Evolutionary conservation across 352 stramenopile genomes (phyloP).

Genomic region (Pythium biforme): DNA sequence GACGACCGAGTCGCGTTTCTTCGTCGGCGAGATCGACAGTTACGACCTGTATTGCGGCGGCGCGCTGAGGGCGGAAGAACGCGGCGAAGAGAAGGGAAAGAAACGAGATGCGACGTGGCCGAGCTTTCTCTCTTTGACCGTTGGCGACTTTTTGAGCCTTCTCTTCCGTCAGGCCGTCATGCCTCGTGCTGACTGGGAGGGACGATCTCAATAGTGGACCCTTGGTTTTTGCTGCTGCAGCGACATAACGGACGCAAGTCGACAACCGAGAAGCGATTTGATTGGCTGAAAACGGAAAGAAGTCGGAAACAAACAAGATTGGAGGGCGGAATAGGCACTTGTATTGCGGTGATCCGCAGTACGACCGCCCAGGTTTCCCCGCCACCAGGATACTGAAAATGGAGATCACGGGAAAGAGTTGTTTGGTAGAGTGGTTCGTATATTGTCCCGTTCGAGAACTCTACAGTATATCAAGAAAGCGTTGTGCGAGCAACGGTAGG

Average conservation of each 20-base stretch:
- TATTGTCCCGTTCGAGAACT: conserved; percentile 38
- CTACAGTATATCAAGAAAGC: conserved; percentile 28
- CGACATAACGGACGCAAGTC: conserved; percentile 23
- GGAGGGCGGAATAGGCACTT: not conserved
- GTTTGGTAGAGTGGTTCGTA: conserved; percentile 31
- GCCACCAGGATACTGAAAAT: conserved; percentile 2
- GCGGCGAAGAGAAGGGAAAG: conserved; percentile 1
- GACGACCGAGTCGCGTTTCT: too few relatives aligned
- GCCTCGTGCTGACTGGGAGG: conserved; percentile 1
- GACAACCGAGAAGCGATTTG: conserved; percentile 4
- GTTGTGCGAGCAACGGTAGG: conserved; percentile 1
- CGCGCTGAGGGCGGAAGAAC: not conserved
- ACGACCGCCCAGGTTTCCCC: not conserved
- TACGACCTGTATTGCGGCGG: not conserved
- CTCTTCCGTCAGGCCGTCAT: conserved; percentile 2
- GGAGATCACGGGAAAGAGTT: not conserved
- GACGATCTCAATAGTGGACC: conserved; percentile 17
- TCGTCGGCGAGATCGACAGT: not conserved
- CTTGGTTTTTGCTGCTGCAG: not conserved
- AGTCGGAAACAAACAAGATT: not conserved
- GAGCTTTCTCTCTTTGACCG: not conserved
- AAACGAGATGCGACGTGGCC: conserved; percentile 1
- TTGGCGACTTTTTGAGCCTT: not conserved
- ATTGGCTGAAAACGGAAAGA: conserved; percentile 22
- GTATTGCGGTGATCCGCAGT: conserved; percentile 6